Evolutionary conservation across 2,329 filamentous ascomycete genomes (phyloP).

Genomic region (Rachicladosporium sp.): DNA sequence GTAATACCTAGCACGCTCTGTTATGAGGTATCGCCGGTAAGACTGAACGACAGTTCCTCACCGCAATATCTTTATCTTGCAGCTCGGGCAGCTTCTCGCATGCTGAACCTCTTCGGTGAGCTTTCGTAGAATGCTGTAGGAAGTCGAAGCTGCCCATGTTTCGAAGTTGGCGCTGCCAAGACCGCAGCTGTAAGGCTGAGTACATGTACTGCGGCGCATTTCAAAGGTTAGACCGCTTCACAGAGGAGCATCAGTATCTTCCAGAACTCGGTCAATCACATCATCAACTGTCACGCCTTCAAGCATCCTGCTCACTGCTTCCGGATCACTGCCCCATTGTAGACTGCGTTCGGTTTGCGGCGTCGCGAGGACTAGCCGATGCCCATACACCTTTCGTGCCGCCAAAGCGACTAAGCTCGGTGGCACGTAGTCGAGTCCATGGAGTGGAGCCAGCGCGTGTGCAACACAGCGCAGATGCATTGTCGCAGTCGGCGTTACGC

Average conservation of each 20-base stretch:
- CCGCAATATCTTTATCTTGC: too few species aligned
- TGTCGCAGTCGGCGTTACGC: conserved; percentile 67
- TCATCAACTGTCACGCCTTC: conserved; percentile 44
- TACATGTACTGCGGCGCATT: too few species aligned
- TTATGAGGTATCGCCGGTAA: too few species aligned
- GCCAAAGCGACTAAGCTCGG: conserved; percentile 76
- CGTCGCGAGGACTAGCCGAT: conserved; percentile 61
- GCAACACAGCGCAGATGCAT: conserved; percentile 49
- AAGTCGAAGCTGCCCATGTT: too few species aligned
- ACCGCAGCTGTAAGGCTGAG: too few species aligned
- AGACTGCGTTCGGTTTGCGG: conserved; percentile 70
- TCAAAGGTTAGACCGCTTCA: conserved; percentile 9
- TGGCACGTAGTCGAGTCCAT: conserved; percentile 67
- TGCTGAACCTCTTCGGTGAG: too few species aligned
- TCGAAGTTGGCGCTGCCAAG: too few species aligned
- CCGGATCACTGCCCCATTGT: conserved; percentile 77
- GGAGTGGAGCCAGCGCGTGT: conserved; percentile 65
- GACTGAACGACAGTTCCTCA: too few species aligned
- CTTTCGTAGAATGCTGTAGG: too few species aligned
- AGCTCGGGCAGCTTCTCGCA: too few species aligned
- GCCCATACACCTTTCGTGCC: conserved; percentile 73
- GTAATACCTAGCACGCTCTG: too few species aligned
- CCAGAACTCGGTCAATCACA: conserved; percentile 46
- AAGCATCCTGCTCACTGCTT: conserved; percentile 55
- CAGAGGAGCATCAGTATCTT: conserved; percentile 43